Base-by-base conservation (phyloP, 2,329 filamentous ascomycete genomes). In the Fusarium sp. region DNA sequence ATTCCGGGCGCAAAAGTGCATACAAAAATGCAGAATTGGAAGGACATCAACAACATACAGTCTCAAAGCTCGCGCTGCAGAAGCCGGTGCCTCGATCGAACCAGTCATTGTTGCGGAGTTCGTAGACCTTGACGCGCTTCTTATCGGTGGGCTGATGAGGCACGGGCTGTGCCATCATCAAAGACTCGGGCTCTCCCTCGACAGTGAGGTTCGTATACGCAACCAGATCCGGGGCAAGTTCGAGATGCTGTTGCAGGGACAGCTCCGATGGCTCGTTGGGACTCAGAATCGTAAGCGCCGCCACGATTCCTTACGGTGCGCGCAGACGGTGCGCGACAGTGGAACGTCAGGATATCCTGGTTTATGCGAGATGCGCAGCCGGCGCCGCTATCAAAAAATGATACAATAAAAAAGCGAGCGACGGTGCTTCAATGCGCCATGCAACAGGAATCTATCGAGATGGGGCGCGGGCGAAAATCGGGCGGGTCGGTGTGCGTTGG, bases 51-150 rank as follows among this genome's bases (percentile, higher is more conserved):
- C 56, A 81, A 65, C 92, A 82, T 89, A 96, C 93, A 81, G 91
- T 88, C 72, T 91, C 84, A 73, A 93, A 89, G 73, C 91, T 88
- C 52, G 95, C 94, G 67, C 90, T 93, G 82, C 96, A 98, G 83
- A 98, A 98, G 71, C 96, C 96, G 52, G 96, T 99, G 73, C 96
- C 96, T 79, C 95, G 89, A 84, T 99, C 96, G 81, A 95, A 98
- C 96, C 96, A 99, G 90, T 98, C 96, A 88, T 97, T 97, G 84
- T 97, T 94, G 82, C 94, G 94, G 79, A 99, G 89, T 86, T 98
- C 96, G 83, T 99, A 99, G 81, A 99, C 96, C 87, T 99, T 99
- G 83, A 98, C 96, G 87, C 96, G 89, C 82, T 89, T 90, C 84
- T 87, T 90, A 79, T 91, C 89, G 82, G 87, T 87, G 82, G 86